Conservation (phyloP, 1,284 basidiomycete genomes). For the Gomphus bonarii region DNA sequence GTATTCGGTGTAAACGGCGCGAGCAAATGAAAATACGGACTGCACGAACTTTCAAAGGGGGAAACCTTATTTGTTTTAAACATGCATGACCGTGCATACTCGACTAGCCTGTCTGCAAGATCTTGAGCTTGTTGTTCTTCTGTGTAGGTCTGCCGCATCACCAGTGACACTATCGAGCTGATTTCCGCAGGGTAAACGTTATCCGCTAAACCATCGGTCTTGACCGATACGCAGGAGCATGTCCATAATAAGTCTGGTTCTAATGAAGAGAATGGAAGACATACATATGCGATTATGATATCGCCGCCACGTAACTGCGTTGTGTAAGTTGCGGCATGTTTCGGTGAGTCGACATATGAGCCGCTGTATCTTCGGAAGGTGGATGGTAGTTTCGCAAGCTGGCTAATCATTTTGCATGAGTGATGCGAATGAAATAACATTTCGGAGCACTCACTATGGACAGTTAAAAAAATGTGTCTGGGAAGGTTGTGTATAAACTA, state of each 20-base stretch:
- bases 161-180: conserved; percentile 53
- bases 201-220: conserved; percentile 84
- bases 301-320: conserved; percentile 63
- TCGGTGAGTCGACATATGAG: conserved; percentile 49
- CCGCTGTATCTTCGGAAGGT: conserved; percentile 32
- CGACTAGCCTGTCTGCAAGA: conserved; percentile 62
- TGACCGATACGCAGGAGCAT: conserved; percentile 9
- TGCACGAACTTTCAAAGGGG: conserved; percentile 57
- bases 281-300: conserved; percentile 59
- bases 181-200: conserved; percentile 75
- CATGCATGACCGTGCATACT: conserved; percentile 64
- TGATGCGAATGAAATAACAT: background rate
- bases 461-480: conserved; percentile 83
- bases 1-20: conserved; percentile 10
- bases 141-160: conserved; percentile 35
- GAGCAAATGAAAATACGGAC: background rate
- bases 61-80: conserved; percentile 47
- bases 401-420: conserved; percentile 30
- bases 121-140: conserved; percentile 54
- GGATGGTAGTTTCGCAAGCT: conserved; percentile 58
- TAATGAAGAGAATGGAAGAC: conserved; percentile 17
- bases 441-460: conserved; percentile 40
- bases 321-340: conserved; percentile 55
- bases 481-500: conserved; percentile 50
- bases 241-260: background rate